Evolutionary conservation across 2,329 filamentous ascomycete genomes (phyloP).

Genomic region (Fusarium nurragi): DNA sequence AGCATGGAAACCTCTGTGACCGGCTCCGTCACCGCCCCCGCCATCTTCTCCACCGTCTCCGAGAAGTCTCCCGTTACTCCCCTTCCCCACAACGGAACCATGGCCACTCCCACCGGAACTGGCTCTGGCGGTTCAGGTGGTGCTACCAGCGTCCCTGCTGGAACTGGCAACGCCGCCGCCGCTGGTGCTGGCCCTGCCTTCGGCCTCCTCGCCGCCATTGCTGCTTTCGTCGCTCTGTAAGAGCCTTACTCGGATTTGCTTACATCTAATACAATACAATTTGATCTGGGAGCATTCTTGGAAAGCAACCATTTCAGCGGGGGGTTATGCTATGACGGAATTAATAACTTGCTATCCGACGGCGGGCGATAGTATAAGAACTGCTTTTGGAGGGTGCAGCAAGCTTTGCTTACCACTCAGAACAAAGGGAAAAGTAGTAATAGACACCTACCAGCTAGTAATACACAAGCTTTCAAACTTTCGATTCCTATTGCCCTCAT

Average conservation of each 20-base stretch:
- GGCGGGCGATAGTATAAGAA: not conserved
- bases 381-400: not conserved
- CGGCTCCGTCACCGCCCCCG: constrained; percentile 19
- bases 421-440: constrained; percentile 25
- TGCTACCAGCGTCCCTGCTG: constrained; percentile 21
- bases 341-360: constrained; percentile 12
- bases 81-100: constrained; percentile 20
- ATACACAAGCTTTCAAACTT: constrained; percentile 7
- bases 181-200: constrained; percentile 42
- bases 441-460: constrained; percentile 26
- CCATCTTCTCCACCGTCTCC: constrained; percentile 30
- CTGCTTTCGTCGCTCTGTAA: constrained; percentile 49
- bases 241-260: not conserved
- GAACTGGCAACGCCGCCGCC: constrained; percentile 32
- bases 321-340: constrained; percentile 6
- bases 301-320: not conserved
- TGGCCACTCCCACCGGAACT: constrained; percentile 18
- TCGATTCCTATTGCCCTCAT: not conserved
- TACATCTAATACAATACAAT: not conserved
- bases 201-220: constrained; percentile 47
- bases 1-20: constrained; percentile 25
- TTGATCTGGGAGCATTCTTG: not conserved
- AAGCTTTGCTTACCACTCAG: constrained; percentile 13
- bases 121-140: constrained; percentile 8
- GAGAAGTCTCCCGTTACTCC: constrained; percentile 24